These are phyloP conservation scores for Pleurotus cornucopiae DNA, from an alignment of 768 basidiomycete genomes.

Conservation along the genomic window DNA sequence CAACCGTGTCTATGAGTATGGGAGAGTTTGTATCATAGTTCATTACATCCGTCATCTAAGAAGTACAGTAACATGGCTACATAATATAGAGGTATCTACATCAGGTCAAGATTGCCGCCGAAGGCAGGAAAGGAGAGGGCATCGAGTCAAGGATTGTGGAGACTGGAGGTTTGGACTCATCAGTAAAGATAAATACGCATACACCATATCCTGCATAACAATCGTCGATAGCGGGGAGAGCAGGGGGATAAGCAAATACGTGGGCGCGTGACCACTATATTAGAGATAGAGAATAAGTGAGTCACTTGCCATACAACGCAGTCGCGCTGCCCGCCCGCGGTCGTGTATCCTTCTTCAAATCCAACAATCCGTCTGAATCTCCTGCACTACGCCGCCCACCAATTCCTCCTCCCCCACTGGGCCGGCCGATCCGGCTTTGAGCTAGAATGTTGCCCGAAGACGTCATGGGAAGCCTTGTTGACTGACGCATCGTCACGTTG, in stretches of 20 bases:
- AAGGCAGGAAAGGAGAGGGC: not conserved
- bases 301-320: slow-evolving; percentile 6
- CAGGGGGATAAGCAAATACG: slow-evolving; percentile 1
- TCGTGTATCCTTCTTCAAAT: slow-evolving; percentile 7
- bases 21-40: not conserved
- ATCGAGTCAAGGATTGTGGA: slow-evolving; percentile 6
- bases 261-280: not conserved
- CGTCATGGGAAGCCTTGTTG: slow-evolving; percentile 37
- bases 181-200: slow-evolving; percentile 5
- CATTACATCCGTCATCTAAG: not conserved
- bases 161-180: slow-evolving; percentile 9
- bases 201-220: not conserved
- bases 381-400: slow-evolving; percentile 22
- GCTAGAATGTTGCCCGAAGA: slow-evolving; percentile 26
- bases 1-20: not conserved
- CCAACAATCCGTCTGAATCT: slow-evolving; percentile 9
- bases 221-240: not conserved
- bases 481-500: slow-evolving; percentile 44
- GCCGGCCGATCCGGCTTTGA: slow-evolving; percentile 48
- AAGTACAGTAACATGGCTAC: not conserved
- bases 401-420: slow-evolving; percentile 29
- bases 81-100: slow-evolving; percentile 2
- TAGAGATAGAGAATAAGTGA: not conserved
- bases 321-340: slow-evolving; percentile 12
- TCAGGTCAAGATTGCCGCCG: not conserved